Percentiles rank a stretch among this genome's conserved stretches.
Conservation (phyloP, 345 rosid genomes). For the Salix udensis region DNA sequence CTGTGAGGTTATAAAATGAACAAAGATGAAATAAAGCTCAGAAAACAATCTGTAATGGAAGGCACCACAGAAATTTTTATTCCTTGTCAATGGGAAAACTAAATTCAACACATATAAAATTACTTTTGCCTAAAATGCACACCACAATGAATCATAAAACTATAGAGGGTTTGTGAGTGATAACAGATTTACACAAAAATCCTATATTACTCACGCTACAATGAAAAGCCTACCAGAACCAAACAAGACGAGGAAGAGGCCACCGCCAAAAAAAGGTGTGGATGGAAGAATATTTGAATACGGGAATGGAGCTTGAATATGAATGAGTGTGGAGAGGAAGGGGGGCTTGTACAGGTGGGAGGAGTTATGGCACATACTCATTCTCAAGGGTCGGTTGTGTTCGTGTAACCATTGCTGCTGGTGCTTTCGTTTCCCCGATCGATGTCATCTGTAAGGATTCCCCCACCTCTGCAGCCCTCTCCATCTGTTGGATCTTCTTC, state of each 20-base stretch:
- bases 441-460: conserved; percentile 76
- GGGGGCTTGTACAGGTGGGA: conserved; percentile 23
- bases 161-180: conserved; percentile 21
- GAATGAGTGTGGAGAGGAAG: conserved; percentile 30
- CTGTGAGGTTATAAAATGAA: neutral
- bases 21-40: neutral
- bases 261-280: conserved; percentile 41
- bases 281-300: conserved; percentile 42
- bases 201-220: conserved; percentile 41
- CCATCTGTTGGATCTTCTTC: conserved; percentile 76
- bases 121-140: conserved; percentile 36
- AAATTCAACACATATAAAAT: conserved; percentile 43
- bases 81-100: conserved; percentile 42
- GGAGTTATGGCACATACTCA: conserved; percentile 66
- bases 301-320: conserved; percentile 36
- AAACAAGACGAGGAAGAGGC: conserved; percentile 20
- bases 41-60: neutral
- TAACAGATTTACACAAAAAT: conserved; percentile 31
- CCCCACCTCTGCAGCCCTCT: conserved; percentile 89
- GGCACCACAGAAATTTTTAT: conserved; percentile 34
- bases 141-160: conserved; percentile 52
- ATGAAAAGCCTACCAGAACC: conserved; percentile 25
- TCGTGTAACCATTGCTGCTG: conserved; percentile 69
- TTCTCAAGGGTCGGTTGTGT: conserved; percentile 84
- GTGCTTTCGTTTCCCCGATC: conserved; percentile 81